phyloP scores from a whole-genome alignment of 768 basidiomycete genomes.

The Russula brevipes region DNA sequence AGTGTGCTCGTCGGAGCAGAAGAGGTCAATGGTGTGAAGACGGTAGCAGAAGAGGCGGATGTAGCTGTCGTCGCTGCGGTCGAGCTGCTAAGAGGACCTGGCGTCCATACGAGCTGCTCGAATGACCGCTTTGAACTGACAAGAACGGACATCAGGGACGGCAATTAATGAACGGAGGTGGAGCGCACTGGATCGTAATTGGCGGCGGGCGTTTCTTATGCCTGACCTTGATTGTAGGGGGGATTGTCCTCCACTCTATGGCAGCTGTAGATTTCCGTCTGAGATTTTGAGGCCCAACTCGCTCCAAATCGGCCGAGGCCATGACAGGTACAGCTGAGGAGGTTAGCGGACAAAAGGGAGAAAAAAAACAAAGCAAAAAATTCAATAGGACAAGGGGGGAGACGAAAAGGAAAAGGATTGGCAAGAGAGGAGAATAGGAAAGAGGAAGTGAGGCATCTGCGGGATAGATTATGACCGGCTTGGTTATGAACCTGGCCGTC shows the following conservation, averaged over 20 bases:
- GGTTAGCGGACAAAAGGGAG: slow-evolving; percentile 14
- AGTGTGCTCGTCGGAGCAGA: slow-evolving; percentile 14
- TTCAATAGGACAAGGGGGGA: background rate
- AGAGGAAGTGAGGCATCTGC: slow-evolving; percentile 2
- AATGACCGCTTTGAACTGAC: slow-evolving; percentile 22
- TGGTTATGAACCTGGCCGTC: slow-evolving; percentile 20
- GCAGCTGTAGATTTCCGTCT: slow-evolving; percentile 21
- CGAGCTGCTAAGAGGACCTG: slow-evolving; percentile 10
- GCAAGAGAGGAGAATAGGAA: slow-evolving; percentile 6
- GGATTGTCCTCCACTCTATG: slow-evolving; percentile 25
- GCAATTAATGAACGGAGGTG: background rate
- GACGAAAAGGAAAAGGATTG: background rate
- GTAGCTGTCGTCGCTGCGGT: slow-evolving; percentile 9
- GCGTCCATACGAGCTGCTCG: slow-evolving; percentile 23
- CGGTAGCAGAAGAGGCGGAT: slow-evolving; percentile 6
- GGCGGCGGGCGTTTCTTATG: slow-evolving; percentile 26
- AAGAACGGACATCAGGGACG: background rate
- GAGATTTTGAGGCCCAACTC: slow-evolving; percentile 13
- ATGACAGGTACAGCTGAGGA: background rate
- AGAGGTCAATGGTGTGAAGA: slow-evolving; percentile 18
- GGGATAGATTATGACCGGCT: slow-evolving; percentile 2
- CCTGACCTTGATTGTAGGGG: slow-evolving; percentile 25
- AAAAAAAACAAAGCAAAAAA: slow-evolving; percentile 2
- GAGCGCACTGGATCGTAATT: slow-evolving; percentile 21
- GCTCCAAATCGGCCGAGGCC: slow-evolving; percentile 12